A percentile compares a stretch with the other conserved stretches of the same genome.
Conservation (phyloP, 2,329 filamentous ascomycete species). For the Pseudogymnoascus sp. region DNA sequence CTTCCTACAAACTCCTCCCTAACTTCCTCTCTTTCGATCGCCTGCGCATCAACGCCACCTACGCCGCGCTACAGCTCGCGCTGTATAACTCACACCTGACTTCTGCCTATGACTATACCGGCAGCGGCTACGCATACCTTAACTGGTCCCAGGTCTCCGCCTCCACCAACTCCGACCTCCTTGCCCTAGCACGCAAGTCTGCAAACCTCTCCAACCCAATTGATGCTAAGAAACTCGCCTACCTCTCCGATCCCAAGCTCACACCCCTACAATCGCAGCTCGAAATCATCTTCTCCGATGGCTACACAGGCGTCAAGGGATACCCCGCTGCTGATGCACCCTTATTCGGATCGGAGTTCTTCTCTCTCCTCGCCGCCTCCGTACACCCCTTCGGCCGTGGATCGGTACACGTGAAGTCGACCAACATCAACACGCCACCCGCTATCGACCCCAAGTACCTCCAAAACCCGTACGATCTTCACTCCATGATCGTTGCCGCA, state of each 20-base stretch:
- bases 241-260: conserved; percentile 29
- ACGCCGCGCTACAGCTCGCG: conserved; percentile 30
- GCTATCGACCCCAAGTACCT: conserved; percentile 50
- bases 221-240: conserved; percentile 34
- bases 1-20: conserved; percentile 20
- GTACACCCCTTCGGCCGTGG: conserved; percentile 52
- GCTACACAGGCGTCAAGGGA: conserved; percentile 34
- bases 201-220: conserved; percentile 26
- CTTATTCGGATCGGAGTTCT: conserved; percentile 18
- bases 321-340: conserved; percentile 16
- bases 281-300: conserved; percentile 35
- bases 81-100: conserved; percentile 16
- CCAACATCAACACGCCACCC: conserved; percentile 33
- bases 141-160: conserved; percentile 35
- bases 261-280: conserved; percentile 17
- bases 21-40: conserved; percentile 17
- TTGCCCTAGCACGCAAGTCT: conserved; percentile 30
- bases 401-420: conserved; percentile 45
- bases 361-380: conserved; percentile 40
- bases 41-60: conserved; percentile 22
- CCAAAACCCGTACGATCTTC: conserved; percentile 43
- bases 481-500: conserved; percentile 22
- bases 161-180: conserved; percentile 26
- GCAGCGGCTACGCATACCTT: conserved; percentile 34
- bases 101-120: conserved; percentile 21